Percentiles rank a stretch among this genome's conserved stretches.
phyloP scores from a whole-genome alignment of 371 early-diverging fungal species.

The Lichtheimia ramosa region DNA sequence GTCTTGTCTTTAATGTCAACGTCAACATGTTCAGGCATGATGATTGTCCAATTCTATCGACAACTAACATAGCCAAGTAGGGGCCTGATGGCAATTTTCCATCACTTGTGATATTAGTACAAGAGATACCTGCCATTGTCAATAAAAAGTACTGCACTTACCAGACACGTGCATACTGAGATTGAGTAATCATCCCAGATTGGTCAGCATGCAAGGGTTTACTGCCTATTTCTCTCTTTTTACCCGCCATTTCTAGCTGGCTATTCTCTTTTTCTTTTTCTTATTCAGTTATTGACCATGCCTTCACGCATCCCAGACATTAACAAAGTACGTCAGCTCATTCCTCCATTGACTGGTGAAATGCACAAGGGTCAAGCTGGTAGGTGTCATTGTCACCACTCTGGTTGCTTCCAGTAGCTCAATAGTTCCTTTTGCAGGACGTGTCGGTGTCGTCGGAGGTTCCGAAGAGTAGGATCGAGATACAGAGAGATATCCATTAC shows the following conservation, averaged over 20 bases:
- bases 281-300: constrained; percentile 11
- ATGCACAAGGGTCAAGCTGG: constrained; percentile 91
- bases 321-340: constrained; percentile 54
- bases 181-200: background rate
- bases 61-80: too few species aligned
- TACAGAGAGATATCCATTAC: background rate
- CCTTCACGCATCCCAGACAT: constrained; percentile 43
- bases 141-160: too few species aligned
- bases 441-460: constrained; percentile 74
- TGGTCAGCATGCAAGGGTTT: too few species aligned
- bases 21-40: too few species aligned
- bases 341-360: constrained; percentile 69
- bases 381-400: constrained; percentile 21
- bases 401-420: background rate
- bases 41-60: too few species aligned
- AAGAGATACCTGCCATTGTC: too few species aligned
- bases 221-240: too few species aligned
- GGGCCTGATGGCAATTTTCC: too few species aligned
- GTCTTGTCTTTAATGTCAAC: too few species aligned
- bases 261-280: background rate
- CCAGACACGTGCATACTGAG: too few species aligned
- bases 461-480: constrained; percentile 64
- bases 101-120: too few species aligned
- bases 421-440: constrained; percentile 37
- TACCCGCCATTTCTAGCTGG: too few species aligned